Conservation (phyloP, 192 early-diverging fungal species). For the Blastocladiella britannica region DNA sequence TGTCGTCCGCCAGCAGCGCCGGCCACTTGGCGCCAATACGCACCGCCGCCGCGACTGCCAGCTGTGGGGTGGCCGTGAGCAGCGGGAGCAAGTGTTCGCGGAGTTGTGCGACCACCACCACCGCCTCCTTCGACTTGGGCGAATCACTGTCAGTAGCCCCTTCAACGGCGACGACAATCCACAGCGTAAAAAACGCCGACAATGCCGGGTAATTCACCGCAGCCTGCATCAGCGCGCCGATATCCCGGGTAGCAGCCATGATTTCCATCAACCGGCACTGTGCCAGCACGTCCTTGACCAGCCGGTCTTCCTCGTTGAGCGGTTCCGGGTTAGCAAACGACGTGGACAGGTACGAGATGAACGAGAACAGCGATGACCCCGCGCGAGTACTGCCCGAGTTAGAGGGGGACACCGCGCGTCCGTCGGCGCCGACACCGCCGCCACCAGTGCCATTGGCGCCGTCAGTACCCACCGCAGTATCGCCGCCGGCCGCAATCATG, state of each 20-base stretch:
- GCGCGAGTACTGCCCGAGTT: too few relatives aligned
- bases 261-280: neutral
- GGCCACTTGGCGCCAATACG: too few relatives aligned
- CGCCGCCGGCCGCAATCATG: too few relatives aligned
- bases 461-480: neutral
- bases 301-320: neutral
- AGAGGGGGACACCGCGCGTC: too few relatives aligned
- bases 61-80: too few relatives aligned
- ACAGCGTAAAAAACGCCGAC: neutral
- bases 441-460: too few relatives aligned
- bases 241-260: neutral
- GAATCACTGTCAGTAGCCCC: neutral
- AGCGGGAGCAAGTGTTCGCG: neutral
- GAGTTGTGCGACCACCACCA: neutral
- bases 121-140: neutral
- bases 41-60: too few relatives aligned
- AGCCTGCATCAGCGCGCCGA: neutral
- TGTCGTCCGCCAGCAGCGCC: too few relatives aligned
- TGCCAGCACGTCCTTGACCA: neutral
- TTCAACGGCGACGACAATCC: neutral
- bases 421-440: too few relatives aligned
- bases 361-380: neutral
- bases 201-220: neutral
- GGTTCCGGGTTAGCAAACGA: neutral
- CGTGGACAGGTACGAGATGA: slow-evolving; percentile 1